Base-by-base conservation (phyloP, 768 basidiomycete genomes). In the Punctularia strigosozonata region DNA sequence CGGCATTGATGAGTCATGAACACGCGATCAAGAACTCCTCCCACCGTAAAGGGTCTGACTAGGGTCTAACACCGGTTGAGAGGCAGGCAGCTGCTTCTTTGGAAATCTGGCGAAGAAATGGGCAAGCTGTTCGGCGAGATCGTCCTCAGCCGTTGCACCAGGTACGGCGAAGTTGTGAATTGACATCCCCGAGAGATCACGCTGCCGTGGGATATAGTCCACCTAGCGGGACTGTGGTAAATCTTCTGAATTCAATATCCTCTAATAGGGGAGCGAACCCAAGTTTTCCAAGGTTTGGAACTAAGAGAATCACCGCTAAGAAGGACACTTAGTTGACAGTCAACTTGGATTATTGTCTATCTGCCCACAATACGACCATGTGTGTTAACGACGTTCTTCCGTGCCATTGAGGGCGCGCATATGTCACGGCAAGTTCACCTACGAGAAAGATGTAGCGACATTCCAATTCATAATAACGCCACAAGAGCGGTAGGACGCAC, bases 111-210 rank as follows among this genome's bases (percentile, higher is more conserved):
- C 36, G 32, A 52, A 49, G 37, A 52, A 50, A 5, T 32, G 33
- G 13, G 17, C 15, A 25, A 50, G 5, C 30, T 54, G 54, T 20
- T 14, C 21, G 10, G 35, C 20, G 4, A 54, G 38, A 32, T 52
- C 54, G 19, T 55, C 49, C 31, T 52, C 47, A 7, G 43, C 53
- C 6, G 49, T 55, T 13, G 48, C 53, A 2, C 52, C 53, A 24
- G 45, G 43, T 20, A 37, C 37, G 7, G 50, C 43, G 38, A 46
- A 53, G 39, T 50, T 55, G 21, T 43, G 31, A 5, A 40, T 22
- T n/a, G n/a, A n/a, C n/a, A n/a, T n/a, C n/a, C n/a, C n/a, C n/a
- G 15, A 10, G 10, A 10, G 28, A 30, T 30, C 28, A 30, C 28
- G 28, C 15, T 15, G 15, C 28, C 28, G 28, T 15, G 10, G 28